Percentiles rank a stretch among this genome's conserved stretches.
These are phyloP conservation scores for Pseudopithomyces maydicus DNA, from an alignment of 2,329 filamentous ascomycete genomes.

Conservation along the genomic window DNA sequence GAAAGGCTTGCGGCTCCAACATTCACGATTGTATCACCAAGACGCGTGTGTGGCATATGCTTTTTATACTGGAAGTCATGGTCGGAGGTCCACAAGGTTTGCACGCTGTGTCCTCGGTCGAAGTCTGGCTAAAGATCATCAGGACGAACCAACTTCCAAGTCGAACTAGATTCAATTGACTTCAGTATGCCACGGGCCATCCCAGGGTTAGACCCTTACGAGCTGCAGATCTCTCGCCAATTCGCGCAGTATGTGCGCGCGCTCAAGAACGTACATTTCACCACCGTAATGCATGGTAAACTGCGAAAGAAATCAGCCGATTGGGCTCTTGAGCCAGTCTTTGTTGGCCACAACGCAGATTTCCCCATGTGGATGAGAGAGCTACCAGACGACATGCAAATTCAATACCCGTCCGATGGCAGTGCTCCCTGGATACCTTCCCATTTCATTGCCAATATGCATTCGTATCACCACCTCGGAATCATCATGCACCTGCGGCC, in stretches of 20 bases:
- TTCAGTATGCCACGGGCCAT: constrained; percentile 68
- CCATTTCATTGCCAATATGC: constrained; percentile 86
- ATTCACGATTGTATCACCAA: constrained; percentile 80
- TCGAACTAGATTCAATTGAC: constrained; percentile 77
- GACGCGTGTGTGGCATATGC: constrained; percentile 86
- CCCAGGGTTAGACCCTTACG: constrained; percentile 72
- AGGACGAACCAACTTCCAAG: constrained; percentile 76
- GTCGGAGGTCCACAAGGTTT: constrained; percentile 90
- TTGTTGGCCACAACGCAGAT: constrained; percentile 78
- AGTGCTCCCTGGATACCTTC: constrained; percentile 83
- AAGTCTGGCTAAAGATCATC: constrained; percentile 10
- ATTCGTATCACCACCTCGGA: constrained; percentile 85
- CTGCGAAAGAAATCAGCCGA: constrained; percentile 78
- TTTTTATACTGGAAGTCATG: constrained; percentile 88
- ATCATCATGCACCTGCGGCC: constrained; percentile 88
- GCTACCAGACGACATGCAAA: constrained; percentile 76
- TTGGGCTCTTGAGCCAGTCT: constrained; percentile 85
- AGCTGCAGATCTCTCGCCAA: constrained; percentile 79
- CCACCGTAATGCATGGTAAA: constrained; percentile 75
- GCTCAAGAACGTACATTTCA: constrained; percentile 76
- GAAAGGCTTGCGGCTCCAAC: constrained; percentile 70
- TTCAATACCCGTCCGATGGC: constrained; percentile 78
- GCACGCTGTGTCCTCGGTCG: background rate
- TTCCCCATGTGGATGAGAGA: constrained; percentile 77
- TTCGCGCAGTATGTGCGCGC: constrained; percentile 81